These are phyloP conservation scores for Fusarium musae DNA, from an alignment of 2,329 filamentous ascomycete genomes.

Conservation along the genomic window DNA sequence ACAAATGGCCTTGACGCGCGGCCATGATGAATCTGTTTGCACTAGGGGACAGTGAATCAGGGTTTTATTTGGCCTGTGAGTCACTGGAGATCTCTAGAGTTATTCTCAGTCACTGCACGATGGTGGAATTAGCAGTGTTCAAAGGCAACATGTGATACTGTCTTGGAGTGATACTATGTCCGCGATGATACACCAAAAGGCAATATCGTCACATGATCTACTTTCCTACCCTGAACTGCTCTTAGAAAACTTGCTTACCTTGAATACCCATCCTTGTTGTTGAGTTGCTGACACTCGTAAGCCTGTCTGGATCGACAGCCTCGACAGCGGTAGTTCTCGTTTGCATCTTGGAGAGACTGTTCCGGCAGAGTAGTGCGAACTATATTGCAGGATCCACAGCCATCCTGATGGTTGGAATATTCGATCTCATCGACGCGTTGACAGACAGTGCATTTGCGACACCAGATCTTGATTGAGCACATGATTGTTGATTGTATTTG, in stretches of 20 bases:
- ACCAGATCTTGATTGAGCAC: conserved; percentile 1
- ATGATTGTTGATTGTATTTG: neutral
- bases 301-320: conserved; percentile 2
- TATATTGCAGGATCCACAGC: too few species aligned
- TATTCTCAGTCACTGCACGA: neutral
- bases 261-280: neutral
- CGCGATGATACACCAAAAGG: neutral
- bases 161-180: conserved; percentile 1
- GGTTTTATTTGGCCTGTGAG: neutral
- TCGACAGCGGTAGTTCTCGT: conserved; percentile 12
- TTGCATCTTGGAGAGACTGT: neutral
- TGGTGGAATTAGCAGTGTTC: neutral
- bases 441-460: conserved; percentile 12
- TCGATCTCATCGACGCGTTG: neutral
- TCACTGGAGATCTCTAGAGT: neutral
- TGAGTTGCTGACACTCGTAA: neutral
- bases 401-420: neutral
- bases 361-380: neutral
- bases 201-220: neutral
- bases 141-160: conserved; percentile 18
- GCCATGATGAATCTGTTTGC: neutral
- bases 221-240: neutral
- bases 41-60: neutral
- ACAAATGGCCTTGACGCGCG: neutral
- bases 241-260: neutral